Evolutionary conservation across 192 early-diverging fungal species (phyloP).

Genomic region (Coemansia sp.): DNA sequence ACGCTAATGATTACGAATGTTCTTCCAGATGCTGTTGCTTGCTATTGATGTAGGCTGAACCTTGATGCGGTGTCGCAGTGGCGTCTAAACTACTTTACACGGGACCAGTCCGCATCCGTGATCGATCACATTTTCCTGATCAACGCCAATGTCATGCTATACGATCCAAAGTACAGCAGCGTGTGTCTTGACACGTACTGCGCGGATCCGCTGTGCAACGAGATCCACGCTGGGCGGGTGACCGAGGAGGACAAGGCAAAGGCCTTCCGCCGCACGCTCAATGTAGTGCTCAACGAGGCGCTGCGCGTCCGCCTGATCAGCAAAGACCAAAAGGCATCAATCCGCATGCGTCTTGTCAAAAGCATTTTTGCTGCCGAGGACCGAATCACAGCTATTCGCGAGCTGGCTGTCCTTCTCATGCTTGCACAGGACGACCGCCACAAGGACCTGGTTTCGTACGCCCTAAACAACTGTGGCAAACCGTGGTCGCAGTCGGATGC

Average conservation of each 20-base stretch:
- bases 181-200: slow-evolving; percentile 46
- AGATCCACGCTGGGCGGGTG: slow-evolving; percentile 48
- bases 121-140: slow-evolving; percentile 52
- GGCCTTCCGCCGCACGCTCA: slow-evolving; percentile 53
- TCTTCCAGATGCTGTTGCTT: no score
- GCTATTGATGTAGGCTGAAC: slow-evolving; percentile 50
- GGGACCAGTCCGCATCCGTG: slow-evolving; percentile 50
- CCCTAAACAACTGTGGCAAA: slow-evolving; percentile 37
- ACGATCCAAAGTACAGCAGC: slow-evolving; percentile 45
- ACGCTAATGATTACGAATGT: no score
- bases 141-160: slow-evolving; percentile 53
- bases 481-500: slow-evolving; percentile 37
- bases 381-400: slow-evolving; percentile 43
- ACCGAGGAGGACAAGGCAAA: slow-evolving; percentile 52
- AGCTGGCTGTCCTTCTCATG: slow-evolving; percentile 46
- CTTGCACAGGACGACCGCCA: slow-evolving; percentile 48
- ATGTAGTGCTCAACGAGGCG: slow-evolving; percentile 55
- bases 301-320: slow-evolving; percentile 49
- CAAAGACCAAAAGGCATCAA: slow-evolving; percentile 47
- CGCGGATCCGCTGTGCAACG: slow-evolving; percentile 54
- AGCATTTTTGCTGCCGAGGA: slow-evolving; percentile 40
- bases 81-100: slow-evolving; percentile 52
- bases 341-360: slow-evolving; percentile 49
- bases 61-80: slow-evolving; percentile 57
- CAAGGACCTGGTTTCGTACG: slow-evolving; percentile 37